Conservation (phyloP, 192 early-diverging fungal genomes). For the Coemansia sp. region DNA sequence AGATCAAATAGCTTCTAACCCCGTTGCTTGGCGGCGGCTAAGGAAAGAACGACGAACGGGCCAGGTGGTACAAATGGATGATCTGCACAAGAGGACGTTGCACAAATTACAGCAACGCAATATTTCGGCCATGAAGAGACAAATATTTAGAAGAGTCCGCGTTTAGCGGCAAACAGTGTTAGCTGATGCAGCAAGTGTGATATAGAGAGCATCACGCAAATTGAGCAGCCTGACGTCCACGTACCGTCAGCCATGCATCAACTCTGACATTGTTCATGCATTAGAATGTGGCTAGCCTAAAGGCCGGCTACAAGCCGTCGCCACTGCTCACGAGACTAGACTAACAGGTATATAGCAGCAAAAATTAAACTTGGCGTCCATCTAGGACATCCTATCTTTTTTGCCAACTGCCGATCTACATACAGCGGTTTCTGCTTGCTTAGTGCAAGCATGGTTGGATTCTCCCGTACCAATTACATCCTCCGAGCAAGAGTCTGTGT, state of each 20-base stretch:
- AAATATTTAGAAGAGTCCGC: neutral
- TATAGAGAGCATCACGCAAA: neutral
- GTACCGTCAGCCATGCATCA: constrained; percentile 1
- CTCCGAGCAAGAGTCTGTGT: neutral
- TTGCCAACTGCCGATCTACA: neutral
- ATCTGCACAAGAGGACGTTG: neutral
- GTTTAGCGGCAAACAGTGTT: neutral
- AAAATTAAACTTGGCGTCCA: neutral
- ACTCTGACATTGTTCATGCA: neutral
- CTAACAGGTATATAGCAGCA: neutral
- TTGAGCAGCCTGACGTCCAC: constrained; percentile 8
- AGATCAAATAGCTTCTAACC: neutral
- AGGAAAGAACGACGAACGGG: neutral
- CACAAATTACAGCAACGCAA: neutral
- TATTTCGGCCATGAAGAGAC: neutral
- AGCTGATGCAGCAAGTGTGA: constrained; percentile 6
- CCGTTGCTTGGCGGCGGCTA: neutral
- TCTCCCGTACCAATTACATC: constrained; percentile 6
- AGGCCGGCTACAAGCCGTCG: neutral
- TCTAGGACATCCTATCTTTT: no score
- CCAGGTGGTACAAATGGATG: neutral
- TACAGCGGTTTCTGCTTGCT: neutral
- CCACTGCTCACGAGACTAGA: neutral
- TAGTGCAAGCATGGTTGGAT: constrained; percentile 2
- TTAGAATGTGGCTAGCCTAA: constrained; percentile 7